A percentile compares a stretch with the other conserved stretches of the same genome.
These are phyloP conservation scores for Hermanozyma aechmeae DNA, from an alignment of 805 yeast species.

Conservation along the genomic window DNA sequence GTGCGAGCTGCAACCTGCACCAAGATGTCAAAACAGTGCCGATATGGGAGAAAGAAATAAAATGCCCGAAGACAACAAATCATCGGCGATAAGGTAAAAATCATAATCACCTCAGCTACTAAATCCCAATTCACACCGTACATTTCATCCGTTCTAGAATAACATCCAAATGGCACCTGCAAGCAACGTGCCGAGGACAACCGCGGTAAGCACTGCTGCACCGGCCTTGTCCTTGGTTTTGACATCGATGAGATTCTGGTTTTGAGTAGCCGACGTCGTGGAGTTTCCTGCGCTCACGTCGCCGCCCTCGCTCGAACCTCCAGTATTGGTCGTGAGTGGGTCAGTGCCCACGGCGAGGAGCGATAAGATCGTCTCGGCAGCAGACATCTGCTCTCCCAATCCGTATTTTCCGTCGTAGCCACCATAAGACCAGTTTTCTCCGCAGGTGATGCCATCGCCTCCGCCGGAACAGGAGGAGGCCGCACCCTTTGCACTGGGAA, in stretches of 20 bases:
- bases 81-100: too few species aligned
- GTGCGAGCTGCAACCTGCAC: too few species aligned
- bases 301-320: slow-evolving; percentile 4
- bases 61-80: too few species aligned
- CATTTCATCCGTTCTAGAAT: slow-evolving; percentile 29
- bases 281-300: slow-evolving; percentile 10
- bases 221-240: slow-evolving; percentile 58
- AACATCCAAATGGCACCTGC: slow-evolving; percentile 80
- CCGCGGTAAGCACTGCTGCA: slow-evolving; percentile 79
- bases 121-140: too few species aligned
- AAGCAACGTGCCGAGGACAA: slow-evolving; percentile 49
- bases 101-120: too few species aligned
- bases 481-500: slow-evolving; percentile 54
- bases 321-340: slow-evolving; percentile 11
- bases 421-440: slow-evolving; percentile 49
- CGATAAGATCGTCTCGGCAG: slow-evolving; percentile 47
- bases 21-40: too few species aligned
- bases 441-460: slow-evolving; percentile 77
- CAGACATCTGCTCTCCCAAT: slow-evolving; percentile 71
- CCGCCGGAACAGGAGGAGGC: slow-evolving; percentile 74
- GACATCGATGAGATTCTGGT: slow-evolving; percentile 37
- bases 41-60: too few species aligned
- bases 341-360: slow-evolving; percentile 15
- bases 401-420: slow-evolving; percentile 65
- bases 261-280: slow-evolving; percentile 23